Evolutionary conservation across 352 stramenopile species (phyloP).

Genomic region (Globisporangium abappressorium): DNA sequence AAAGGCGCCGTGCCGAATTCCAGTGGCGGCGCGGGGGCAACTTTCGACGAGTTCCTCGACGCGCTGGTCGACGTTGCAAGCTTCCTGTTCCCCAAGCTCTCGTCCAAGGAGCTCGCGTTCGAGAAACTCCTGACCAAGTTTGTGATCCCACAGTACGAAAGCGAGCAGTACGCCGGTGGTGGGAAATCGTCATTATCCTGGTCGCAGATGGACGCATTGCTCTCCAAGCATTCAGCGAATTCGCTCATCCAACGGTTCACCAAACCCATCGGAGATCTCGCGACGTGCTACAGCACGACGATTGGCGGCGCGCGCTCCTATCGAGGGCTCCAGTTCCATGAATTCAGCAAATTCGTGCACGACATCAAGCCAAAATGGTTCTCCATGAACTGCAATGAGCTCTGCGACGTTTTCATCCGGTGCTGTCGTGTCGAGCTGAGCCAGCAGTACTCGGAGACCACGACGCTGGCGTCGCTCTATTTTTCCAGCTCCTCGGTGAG

Average conservation of each 20-base stretch:
- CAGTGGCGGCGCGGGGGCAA: constrained; percentile 26
- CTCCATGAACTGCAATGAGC: constrained; percentile 34
- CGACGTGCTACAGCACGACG: constrained; percentile 45
- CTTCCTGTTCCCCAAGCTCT: constrained; percentile 34
- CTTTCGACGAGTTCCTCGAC: constrained; percentile 60
- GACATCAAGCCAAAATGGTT: constrained; percentile 46
- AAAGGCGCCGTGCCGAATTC: constrained; percentile 25
- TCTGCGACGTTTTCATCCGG: constrained; percentile 59
- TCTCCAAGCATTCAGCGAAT: constrained; percentile 24
- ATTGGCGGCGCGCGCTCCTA: constrained; percentile 24
- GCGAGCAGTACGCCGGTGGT: constrained; percentile 19
- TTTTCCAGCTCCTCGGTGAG: constrained; percentile 7
- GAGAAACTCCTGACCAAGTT: constrained; percentile 32
- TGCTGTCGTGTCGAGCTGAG: constrained; percentile 36
- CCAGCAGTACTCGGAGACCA: constrained; percentile 15
- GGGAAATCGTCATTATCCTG: constrained; percentile 27
- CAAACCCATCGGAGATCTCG: constrained; percentile 39
- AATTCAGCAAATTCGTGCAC: constrained; percentile 49
- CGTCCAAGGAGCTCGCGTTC: constrained; percentile 34
- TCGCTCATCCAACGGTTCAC: constrained; percentile 38
- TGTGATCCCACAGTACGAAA: constrained; percentile 40
- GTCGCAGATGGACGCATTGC: constrained; percentile 37
- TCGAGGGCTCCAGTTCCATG: constrained; percentile 43
- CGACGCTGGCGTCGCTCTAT: constrained; percentile 19
- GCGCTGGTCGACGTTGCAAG: constrained; percentile 48